Conservation (phyloP, 352 stramenopile species). For the Globisporangium iwayamae region DNA sequence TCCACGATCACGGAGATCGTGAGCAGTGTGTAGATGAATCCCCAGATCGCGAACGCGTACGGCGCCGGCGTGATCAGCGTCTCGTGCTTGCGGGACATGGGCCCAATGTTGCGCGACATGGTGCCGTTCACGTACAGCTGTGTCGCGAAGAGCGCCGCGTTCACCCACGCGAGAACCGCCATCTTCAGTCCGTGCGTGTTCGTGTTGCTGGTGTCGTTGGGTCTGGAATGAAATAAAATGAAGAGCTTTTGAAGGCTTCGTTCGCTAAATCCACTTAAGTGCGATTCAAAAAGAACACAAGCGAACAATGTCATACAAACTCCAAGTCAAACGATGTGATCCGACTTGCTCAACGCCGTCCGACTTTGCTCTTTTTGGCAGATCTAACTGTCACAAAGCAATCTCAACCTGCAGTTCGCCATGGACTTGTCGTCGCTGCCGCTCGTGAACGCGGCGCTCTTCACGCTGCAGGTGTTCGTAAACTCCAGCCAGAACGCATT, state of each 20-base stretch:
- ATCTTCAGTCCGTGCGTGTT: constrained; percentile 7
- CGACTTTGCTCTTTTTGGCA: neutral
- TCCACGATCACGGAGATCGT: constrained; percentile 59
- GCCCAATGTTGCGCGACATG: constrained; percentile 42
- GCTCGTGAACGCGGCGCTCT: constrained; percentile 50
- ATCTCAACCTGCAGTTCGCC: neutral
- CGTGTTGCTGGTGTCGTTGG: too few relatives aligned
- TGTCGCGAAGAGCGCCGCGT: constrained; percentile 57
- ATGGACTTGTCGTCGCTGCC: constrained; percentile 21
- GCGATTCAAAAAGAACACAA: too few relatives aligned
- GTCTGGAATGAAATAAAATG: too few relatives aligned
- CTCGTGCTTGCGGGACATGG: constrained; percentile 57
- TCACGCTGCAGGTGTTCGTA: constrained; percentile 40
- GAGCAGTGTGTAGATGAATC: constrained; percentile 73
- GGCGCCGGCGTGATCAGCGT: constrained; percentile 74
- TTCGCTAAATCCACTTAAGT: too few relatives aligned
- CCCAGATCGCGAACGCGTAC: constrained; percentile 80
- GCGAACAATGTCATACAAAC: too few relatives aligned
- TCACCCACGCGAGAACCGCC: constrained; percentile 39
- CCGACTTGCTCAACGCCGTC: too few relatives aligned
- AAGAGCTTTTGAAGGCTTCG: too few relatives aligned
- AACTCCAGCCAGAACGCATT: constrained; percentile 40
- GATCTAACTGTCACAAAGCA: neutral
- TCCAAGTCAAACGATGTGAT: too few relatives aligned
- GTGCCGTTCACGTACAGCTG: constrained; percentile 63